Percentiles rank a stretch among this genome's conserved stretches.
These are phyloP conservation scores for Xylariaceae sp. DNA, from an alignment of 2,329 filamentous ascomycete species.

Conservation along the genomic window DNA sequence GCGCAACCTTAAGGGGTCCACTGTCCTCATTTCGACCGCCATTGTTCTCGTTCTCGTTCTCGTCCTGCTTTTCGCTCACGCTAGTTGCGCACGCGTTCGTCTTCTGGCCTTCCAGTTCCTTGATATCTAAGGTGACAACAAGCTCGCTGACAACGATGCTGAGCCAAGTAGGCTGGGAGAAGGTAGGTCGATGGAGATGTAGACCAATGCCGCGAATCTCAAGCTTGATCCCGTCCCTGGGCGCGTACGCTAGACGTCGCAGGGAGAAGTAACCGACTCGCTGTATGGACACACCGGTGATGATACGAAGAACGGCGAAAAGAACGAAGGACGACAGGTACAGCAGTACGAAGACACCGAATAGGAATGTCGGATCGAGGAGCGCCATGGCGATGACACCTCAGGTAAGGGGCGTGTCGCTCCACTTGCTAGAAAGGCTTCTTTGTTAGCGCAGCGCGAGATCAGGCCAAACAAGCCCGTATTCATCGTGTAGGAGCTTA, in stretches of 20 bases:
- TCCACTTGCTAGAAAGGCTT: constrained; percentile 19
- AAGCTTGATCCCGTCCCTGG: constrained; percentile 81
- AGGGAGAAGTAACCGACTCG: constrained; percentile 89
- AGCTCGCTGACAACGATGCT: constrained; percentile 85
- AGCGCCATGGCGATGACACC: constrained; percentile 53
- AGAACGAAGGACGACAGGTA: constrained; percentile 91
- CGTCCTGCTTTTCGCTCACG: constrained; percentile 16
- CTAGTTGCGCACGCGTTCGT: constrained; percentile 31
- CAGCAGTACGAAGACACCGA: constrained; percentile 77
- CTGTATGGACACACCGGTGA: constrained; percentile 93
- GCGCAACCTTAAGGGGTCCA: constrained; percentile 24
- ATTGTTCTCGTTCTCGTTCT: constrained; percentile 28
- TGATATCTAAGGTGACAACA: constrained; percentile 75
- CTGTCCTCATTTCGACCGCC: constrained; percentile 20
- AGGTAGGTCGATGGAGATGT: constrained; percentile 86
- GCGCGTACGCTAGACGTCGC: constrained; percentile 83
- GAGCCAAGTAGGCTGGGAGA: constrained; percentile 94
- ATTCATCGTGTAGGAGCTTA: constrained; percentile 17
- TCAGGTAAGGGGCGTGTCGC: constrained; percentile 29
- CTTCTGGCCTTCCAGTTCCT: constrained; percentile 55
- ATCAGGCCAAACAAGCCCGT: neutral
- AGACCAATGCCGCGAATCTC: constrained; percentile 86
- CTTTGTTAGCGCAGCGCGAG: constrained; percentile 7
- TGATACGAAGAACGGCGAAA: constrained; percentile 86
- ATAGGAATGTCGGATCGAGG: constrained; percentile 73